A percentile compares a stretch with the other conserved stretches of the same genome.
These are phyloP conservation scores for Vitis hybrid DNA, from an alignment of 177 flowering plant genomes.

Conservation along the genomic window DNA sequence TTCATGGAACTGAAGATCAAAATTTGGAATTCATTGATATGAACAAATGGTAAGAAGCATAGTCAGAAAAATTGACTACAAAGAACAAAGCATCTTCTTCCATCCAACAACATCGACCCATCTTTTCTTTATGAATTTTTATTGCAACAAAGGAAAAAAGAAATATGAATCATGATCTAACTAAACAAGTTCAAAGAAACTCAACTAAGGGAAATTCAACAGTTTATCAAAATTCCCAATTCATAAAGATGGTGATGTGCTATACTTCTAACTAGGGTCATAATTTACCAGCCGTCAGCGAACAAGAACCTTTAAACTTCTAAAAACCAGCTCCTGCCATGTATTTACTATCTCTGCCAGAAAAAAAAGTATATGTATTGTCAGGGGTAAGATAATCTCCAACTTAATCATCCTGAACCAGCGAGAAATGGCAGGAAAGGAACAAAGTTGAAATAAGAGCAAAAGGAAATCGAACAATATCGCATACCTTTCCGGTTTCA, in stretches of 20 bases:
- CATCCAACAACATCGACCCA: background rate
- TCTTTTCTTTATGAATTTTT: constrained; percentile 9
- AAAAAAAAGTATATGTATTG: background rate
- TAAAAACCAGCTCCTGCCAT: background rate
- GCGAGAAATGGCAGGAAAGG: background rate
- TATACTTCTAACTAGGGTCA: constrained; percentile 23
- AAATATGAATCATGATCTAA: constrained; percentile 6
- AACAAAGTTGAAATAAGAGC: background rate
- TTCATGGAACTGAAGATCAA: background rate
- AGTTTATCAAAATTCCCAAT: constrained; percentile 23
- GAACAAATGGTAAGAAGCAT: background rate
- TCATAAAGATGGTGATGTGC: constrained; percentile 18
- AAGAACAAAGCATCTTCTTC: background rate
- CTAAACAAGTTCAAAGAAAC: constrained; percentile 17
- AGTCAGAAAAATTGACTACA: background rate
- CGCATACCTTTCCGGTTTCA: constrained; percentile 32
- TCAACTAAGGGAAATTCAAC: constrained; percentile 13
- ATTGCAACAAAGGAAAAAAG: constrained; percentile 2
- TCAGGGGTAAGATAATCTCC: background rate
- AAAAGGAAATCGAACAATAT: background rate
- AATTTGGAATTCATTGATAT: background rate
- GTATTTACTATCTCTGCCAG: constrained; percentile 31
- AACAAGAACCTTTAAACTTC: constrained; percentile 5
- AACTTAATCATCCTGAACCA: too few species aligned
- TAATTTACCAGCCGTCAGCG: constrained; percentile 21